These are phyloP conservation scores for Potentilla sterilis DNA, from an alignment of 306 rosid species.

Conservation along the genomic window DNA sequence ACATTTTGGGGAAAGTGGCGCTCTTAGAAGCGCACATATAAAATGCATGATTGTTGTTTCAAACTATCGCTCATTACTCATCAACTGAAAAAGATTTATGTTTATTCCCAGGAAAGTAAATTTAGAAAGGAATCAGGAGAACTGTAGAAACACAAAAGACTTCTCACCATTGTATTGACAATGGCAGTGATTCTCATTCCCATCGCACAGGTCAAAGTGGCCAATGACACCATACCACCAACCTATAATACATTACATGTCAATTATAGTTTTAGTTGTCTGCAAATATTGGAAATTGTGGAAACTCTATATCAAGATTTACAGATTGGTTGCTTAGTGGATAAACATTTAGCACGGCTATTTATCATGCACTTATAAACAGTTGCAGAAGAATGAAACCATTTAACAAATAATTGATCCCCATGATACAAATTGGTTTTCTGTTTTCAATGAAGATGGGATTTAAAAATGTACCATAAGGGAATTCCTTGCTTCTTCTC, in stretches of 20 bases:
- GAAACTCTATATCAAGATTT: neutral
- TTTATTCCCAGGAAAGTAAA: neutral
- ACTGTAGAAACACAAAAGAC: conserved; percentile 23
- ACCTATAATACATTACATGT: conserved; percentile 40
- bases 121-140: neutral
- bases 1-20: neutral
- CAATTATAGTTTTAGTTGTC: conserved; percentile 9
- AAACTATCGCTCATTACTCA: neutral
- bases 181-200: conserved; percentile 48
- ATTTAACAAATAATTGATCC: neutral
- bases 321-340: neutral
- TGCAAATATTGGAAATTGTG: neutral
- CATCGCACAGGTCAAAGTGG: conserved; percentile 66
- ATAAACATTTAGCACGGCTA: neutral
- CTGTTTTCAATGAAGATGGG: neutral
- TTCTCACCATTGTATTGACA: conserved; percentile 65
- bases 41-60: neutral
- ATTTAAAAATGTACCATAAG: conserved; percentile 58
- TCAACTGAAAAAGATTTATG: neutral
- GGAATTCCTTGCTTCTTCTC: conserved; percentile 85
- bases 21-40: neutral
- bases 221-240: conserved; percentile 96
- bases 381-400: neutral
- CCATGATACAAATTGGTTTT: neutral
- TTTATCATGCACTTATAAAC: neutral